Base-by-base conservation (phyloP, 176 grass and related monocot genomes). In the Oryza brachyantha region DNA sequence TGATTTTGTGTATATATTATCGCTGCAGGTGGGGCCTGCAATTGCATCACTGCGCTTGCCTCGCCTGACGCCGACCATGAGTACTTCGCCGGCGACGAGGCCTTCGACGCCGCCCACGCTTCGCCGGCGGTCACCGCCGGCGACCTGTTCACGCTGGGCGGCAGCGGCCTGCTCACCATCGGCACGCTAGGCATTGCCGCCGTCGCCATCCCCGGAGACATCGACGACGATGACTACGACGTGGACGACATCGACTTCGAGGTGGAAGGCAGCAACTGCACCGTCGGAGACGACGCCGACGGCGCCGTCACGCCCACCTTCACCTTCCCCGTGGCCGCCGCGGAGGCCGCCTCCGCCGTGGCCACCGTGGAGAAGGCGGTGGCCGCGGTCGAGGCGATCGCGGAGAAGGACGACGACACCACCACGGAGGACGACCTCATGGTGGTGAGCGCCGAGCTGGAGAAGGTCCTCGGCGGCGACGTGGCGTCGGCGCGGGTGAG, bases 401-500 rank as follows among this genome's bases (percentile, higher is more conserved):
- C 94, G 1, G 91, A 97, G 84, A 97, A 97, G 75, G 82, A 84
- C 24, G 94, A 90, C 16, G 68, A 81, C 71, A 81, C 86, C 16
- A 91, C 92, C 2, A 96, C 92, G 32, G 96, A 96, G 86, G 87
- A 84, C 38, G 96, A 99, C 57, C 86, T 99, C 10, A 82, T 96
- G 86, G 50, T 92, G 41, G 92, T 99, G 17, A 99, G 79, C 29
- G 81, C 76, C 42, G 92, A 99, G 66, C 88, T 99, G 21, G 96
- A 99, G 76, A 99, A 99, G 84, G 92, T 94, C 34, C 81, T 99
- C 26, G 73, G 83, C 76, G 54, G 87, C 73, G 68, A 80, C 58
- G 61, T 90, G 25, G 79, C 88, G 13, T 99, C 96, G 3, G 96
- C 96, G 17, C 74, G 96, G 14, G 81, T 87, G 4, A 99, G 96